Percentiles rank a stretch among this genome's conserved stretches.
phyloP scores from a whole-genome alignment of 2,329 filamentous ascomycete species.

The Camillea tinctor region DNA sequence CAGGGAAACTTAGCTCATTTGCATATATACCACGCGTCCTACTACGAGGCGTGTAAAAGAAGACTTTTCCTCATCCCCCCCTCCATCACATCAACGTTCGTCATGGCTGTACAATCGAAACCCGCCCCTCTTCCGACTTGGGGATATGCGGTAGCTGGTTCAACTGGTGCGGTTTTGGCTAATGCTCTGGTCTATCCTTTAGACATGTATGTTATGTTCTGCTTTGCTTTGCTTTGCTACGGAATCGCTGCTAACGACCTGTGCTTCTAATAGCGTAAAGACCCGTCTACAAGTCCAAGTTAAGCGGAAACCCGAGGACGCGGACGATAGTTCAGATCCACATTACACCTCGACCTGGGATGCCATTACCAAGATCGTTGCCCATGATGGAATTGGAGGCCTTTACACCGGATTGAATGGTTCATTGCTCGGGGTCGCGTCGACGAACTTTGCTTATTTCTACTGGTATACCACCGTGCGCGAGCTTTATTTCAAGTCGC shows the following conservation, averaged over 20 bases:
- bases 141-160: conserved; percentile 89
- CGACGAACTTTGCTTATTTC: conserved; percentile 98
- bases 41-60: not conserved
- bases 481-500: conserved; percentile 68
- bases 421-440: conserved; percentile 85
- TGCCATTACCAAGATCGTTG: conserved; percentile 80
- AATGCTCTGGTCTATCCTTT: conserved; percentile 95
- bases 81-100: conserved; percentile 8
- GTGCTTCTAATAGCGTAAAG: conserved; percentile 67
- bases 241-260: conserved; percentile 12
- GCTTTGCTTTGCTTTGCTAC: conserved; percentile 1
- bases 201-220: conserved; percentile 71
- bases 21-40: not conserved
- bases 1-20: not conserved
- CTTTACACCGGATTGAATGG: conserved; percentile 89
- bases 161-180: conserved; percentile 87
- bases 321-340: conserved; percentile 48
- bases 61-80: not conserved
- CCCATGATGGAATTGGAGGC: conserved; percentile 75
- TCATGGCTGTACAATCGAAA: conserved; percentile 61
- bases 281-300: conserved; percentile 95
- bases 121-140: conserved; percentile 76
- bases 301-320: conserved; percentile 55
- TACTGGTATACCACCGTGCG: conserved; percentile 97
- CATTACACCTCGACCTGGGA: conserved; percentile 89